Base-by-base conservation (phyloP, 1,139 yeast genomes). In the Protomyces inundatus region DNA sequence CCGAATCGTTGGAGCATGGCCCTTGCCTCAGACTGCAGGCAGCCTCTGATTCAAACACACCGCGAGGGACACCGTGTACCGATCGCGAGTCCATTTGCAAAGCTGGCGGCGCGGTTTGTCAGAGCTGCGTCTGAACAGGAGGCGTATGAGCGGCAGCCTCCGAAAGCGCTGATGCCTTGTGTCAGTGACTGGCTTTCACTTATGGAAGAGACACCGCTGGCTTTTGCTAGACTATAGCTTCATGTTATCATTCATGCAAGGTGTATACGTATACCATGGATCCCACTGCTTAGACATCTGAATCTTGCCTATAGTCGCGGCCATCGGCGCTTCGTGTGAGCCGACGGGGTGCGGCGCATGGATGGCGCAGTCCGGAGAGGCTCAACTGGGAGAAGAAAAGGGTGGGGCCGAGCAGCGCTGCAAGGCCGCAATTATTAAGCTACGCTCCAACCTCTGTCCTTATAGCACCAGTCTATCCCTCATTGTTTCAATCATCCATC, bases 61-160 rank as follows among this genome's bases (percentile, higher is more conserved):
- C 55, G 53, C 35, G 62, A 58, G 14, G 62, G 62, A 33, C 62
- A 58, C 23, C 51, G 62, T 9, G 54, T 58, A 34, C 62, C 62
- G 36, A 51, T 23, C 16, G 55, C 32, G 36, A 30, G n/a, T 6
- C 35, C 30, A 10, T 30, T 52, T 16, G 39, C 53, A n/a, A 16
- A n/a, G 4, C 10, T 52, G 16, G 62, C 54, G 16, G 52, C 56
- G 6, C 23, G n/a, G 3, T 58, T 58, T 42, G 45, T 58, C 10
- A 23, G 23, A 2, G 2, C 2, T 23, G 23, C 23, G 23, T 51
- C 56, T 6, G 36, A 35, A 9, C 16, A 37, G 12, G 32, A 32
- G 39, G 12, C 30, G 51, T 12, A 37, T 54, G 37, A n/a, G n/a
- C 48, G 32, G 6, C 23, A 54, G 6, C 30, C 7, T 1, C 7